Evolutionary conservation across 495 filamentous ascomycete species (phyloP), one percentile per base, ranked within the genome.

Genomic region (Aeminium ludgeri): DNA sequence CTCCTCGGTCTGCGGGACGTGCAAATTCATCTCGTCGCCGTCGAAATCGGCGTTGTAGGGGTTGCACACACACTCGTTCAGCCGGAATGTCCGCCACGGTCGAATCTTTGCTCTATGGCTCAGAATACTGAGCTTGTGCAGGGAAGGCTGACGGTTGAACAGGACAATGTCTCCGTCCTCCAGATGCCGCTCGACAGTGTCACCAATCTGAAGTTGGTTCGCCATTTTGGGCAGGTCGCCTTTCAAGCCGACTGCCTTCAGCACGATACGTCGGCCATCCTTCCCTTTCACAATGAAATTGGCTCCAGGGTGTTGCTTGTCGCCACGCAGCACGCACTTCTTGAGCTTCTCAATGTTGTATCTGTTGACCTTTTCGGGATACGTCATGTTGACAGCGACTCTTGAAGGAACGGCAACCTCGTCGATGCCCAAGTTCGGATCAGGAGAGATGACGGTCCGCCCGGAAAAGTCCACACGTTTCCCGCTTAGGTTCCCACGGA

Each of bases 11-110:
- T 97, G 89, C 12, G 89, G 89, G 4, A 97, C 86, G 60, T 97
- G 89, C 46, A 97, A 59, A 53, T 97, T 97, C 89, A 97, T 97
- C 59, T 97, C 89, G 48, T 97, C 89, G 50, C 89, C 89, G 52
- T 97, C 89, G 55, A 97, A 97, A 75, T 97, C 89, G 33, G 89
- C 89, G 60, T 97, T 97, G 69, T 97, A 97, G 7, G 89, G 89
- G 32, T 83, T 87, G 56, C 89, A 97, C 6, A 91, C 89, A 71
- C 89, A 96, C 56, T 97, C 89, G 55, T 97, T 97, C 38, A 97
- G 68, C 34, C 89, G 78, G 60, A 97, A 96, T 0, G 89, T 97
- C 55, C 87, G 77, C 74, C 92, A 87, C 5, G 87, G 89, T 36
- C 91, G 78, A 36, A 97, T 74, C 56, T 91, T 94, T 44, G 77